A percentile compares a stretch with the other conserved stretches of the same genome.
phyloP scores from a whole-genome alignment of 2,329 filamentous ascomycete genomes.

The Penicillium verrucosum region DNA sequence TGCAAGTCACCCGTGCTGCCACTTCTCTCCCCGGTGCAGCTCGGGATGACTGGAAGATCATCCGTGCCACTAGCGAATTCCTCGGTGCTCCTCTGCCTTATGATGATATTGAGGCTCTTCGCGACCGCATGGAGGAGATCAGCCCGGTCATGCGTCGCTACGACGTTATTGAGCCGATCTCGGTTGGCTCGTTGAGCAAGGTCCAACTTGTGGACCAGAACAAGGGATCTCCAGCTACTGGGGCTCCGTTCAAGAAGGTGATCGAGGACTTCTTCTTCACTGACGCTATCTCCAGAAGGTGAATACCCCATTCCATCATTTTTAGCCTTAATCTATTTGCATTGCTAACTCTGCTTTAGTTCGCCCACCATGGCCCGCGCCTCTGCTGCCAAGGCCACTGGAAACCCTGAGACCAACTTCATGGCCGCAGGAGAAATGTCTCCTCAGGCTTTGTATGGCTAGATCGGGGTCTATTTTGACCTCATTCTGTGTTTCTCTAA shows the following conservation, averaged over 20 bases:
- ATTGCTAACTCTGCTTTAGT: slow-evolving; percentile 48
- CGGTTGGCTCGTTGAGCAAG: slow-evolving; percentile 74
- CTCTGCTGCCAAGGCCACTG: slow-evolving; percentile 83
- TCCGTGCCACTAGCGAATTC: slow-evolving; percentile 89
- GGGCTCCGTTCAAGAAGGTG: slow-evolving; percentile 73
- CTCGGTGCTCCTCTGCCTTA: slow-evolving; percentile 83
- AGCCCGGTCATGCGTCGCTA: slow-evolving; percentile 85
- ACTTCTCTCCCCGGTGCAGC: slow-evolving; percentile 85
- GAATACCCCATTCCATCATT: slow-evolving; percentile 37
- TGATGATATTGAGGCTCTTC: slow-evolving; percentile 82
- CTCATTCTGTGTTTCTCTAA: slow-evolving; percentile 30
- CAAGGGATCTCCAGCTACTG: slow-evolving; percentile 74
- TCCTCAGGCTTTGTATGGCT: slow-evolving; percentile 40
- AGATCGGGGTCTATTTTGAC: slow-evolving; percentile 18
- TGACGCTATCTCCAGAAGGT: slow-evolving; percentile 94
- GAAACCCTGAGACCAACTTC: slow-evolving; percentile 73
- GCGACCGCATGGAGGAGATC: slow-evolving; percentile 93
- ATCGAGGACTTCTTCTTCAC: slow-evolving; percentile 99
- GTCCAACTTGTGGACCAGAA: slow-evolving; percentile 95
- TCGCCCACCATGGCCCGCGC: slow-evolving; percentile 98
- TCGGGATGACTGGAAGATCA: slow-evolving; percentile 98
- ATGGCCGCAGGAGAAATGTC: slow-evolving; percentile 65
- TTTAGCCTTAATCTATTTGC: not conserved
- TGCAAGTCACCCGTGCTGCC: slow-evolving; percentile 88
- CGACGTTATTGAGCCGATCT: slow-evolving; percentile 81